A percentile compares a stretch with the other conserved stretches of the same genome.
Conservation (phyloP, 345 rosid genomes). For the Draba incana region DNA sequence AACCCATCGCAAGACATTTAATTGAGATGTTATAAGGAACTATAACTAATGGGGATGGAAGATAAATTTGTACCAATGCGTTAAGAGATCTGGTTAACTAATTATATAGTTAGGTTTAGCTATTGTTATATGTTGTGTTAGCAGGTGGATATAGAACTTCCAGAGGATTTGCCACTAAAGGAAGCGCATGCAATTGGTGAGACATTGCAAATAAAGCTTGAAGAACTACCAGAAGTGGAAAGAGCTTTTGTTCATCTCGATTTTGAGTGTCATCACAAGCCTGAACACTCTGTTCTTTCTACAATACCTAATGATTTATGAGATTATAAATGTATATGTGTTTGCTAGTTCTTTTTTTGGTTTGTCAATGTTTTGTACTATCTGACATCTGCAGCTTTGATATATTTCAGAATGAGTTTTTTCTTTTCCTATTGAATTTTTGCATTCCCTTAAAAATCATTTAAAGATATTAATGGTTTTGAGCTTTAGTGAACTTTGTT, state of each 20-base stretch:
- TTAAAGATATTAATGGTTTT: too few species aligned
- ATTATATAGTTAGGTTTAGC: too few species aligned
- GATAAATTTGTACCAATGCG: too few species aligned
- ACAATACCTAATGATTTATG: slow-evolving; percentile 57
- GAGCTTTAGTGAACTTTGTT: too few species aligned
- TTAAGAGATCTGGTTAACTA: too few species aligned
- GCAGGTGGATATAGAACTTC: slow-evolving; percentile 86
- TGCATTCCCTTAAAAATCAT: neutral
- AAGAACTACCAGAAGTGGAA: slow-evolving; percentile 84
- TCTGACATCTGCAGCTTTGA: slow-evolving; percentile 4
- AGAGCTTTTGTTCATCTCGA: slow-evolving; percentile 93
- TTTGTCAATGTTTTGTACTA: slow-evolving; percentile 7
- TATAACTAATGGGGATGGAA: too few species aligned
- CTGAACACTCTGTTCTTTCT: slow-evolving; percentile 74
- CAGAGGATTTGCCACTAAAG: slow-evolving; percentile 72
- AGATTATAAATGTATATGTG: slow-evolving; percentile 3
- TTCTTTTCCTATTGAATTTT: neutral
- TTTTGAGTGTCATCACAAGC: slow-evolving; percentile 84
- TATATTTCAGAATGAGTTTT: slow-evolving; percentile 20
- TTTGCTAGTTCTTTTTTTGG: neutral
- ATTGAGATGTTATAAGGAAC: too few species aligned
- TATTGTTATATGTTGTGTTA: neutral
- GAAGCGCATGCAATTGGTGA: slow-evolving; percentile 88
- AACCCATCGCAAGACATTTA: too few species aligned
- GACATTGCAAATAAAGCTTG: slow-evolving; percentile 73